Conservation (phyloP, 2,329 filamentous ascomycete species). For the Fusarium sp. region DNA sequence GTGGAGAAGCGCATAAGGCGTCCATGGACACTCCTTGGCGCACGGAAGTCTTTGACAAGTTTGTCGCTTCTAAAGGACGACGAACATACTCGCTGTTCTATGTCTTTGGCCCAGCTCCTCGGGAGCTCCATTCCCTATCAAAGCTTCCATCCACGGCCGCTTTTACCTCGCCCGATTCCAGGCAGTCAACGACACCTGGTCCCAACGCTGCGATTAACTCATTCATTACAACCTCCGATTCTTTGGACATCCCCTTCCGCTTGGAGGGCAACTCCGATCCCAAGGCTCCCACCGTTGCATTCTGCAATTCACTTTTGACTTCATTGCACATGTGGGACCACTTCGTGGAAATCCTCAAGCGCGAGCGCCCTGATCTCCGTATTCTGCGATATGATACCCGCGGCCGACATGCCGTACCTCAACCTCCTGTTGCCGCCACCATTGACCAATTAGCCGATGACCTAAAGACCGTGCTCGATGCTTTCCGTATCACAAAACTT, state of each 20-base stretch:
- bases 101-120: conserved; percentile 79
- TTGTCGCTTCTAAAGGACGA: conserved; percentile 67
- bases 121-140: conserved; percentile 72
- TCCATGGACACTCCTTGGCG: conserved; percentile 72
- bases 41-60: conserved; percentile 67
- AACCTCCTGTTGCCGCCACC: conserved; percentile 63
- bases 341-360: conserved; percentile 72
- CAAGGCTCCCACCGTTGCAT: conserved; percentile 77
- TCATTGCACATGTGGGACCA: conserved; percentile 84
- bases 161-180: conserved; percentile 67
- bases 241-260: conserved; percentile 76
- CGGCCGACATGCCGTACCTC: conserved; percentile 68
- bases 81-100: conserved; percentile 80
- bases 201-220: conserved; percentile 71
- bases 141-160: conserved; percentile 59
- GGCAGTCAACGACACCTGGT: conserved; percentile 66
- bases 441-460: conserved; percentile 77
- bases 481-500: conserved; percentile 75
- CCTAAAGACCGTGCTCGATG: conserved; percentile 72
- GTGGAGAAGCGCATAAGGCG: conserved; percentile 71
- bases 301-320: conserved; percentile 84
- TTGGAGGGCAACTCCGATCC: conserved; percentile 78
- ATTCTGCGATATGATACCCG: conserved; percentile 83
- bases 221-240: conserved; percentile 75
- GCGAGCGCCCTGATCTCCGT: conserved; percentile 72